These are phyloP conservation scores for Monilinia vaccinii-corymbosi DNA, from an alignment of 2,329 filamentous ascomycete genomes.

Conservation along the genomic window DNA sequence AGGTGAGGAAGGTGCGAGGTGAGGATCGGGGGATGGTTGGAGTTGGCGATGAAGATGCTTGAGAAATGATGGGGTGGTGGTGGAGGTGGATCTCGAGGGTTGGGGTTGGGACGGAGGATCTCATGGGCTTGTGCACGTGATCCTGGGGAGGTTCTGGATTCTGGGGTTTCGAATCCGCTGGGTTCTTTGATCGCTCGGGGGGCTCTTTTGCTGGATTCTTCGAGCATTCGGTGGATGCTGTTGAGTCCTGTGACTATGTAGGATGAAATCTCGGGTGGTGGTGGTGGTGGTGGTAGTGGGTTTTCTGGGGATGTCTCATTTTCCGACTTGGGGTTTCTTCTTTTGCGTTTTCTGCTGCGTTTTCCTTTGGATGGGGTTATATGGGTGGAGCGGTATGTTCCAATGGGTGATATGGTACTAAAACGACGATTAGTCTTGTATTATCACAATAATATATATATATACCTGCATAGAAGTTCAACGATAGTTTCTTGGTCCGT, in stretches of 20 bases:
- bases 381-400: constrained; percentile 48
- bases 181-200: neutral
- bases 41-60: constrained; percentile 49
- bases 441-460: constrained; percentile 4
- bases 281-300: no score
- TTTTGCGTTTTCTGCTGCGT: constrained; percentile 44
- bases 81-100: neutral
- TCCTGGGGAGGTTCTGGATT: no score
- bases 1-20: constrained; percentile 52
- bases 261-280: constrained; percentile 42
- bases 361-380: constrained; percentile 52
- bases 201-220: constrained; percentile 15
- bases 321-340: constrained; percentile 29
- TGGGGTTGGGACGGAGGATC: no score
- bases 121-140: no score
- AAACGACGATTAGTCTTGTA: neutral
- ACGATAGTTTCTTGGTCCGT: constrained; percentile 55
- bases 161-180: no score
- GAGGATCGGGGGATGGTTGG: constrained; percentile 48
- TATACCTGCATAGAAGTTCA: constrained; percentile 58
- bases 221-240: constrained; percentile 49
- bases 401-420: constrained; percentile 56
- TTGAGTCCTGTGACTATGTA: constrained; percentile 57
- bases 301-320: constrained; percentile 12
- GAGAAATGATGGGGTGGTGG: constrained; percentile 25